Evolutionary conservation across 31 red algal species (phyloP).

Genomic region (Bonnemaisonia californica): DNA sequence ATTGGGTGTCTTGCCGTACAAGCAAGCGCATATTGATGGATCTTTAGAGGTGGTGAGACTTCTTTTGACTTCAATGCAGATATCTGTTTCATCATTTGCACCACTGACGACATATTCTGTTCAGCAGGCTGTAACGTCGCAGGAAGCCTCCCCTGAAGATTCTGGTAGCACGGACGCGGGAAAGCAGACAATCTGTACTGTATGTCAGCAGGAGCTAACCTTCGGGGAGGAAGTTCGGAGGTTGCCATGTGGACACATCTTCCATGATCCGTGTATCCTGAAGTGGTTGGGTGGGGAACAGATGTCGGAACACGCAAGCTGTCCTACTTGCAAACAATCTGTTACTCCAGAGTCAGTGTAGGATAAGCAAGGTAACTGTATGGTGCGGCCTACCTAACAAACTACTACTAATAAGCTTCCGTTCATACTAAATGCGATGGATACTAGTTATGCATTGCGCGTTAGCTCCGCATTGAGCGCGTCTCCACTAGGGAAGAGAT

Average conservation of each 20-base stretch:
- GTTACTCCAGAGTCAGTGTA: constrained; percentile 39
- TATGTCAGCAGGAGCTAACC: constrained; percentile 35
- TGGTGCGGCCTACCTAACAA: too few relatives aligned
- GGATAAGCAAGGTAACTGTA: too few relatives aligned
- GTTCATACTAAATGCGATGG: too few relatives aligned
- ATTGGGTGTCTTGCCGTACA: constrained; percentile 22
- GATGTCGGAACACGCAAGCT: constrained; percentile 23
- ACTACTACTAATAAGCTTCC: too few relatives aligned
- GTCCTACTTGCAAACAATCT: constrained; percentile 43
- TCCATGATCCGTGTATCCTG: constrained; percentile 30
- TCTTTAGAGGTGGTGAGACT: constrained; percentile 24
- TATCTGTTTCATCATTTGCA: constrained; percentile 34
- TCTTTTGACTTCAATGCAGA: constrained; percentile 35
- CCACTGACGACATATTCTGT: constrained; percentile 9
- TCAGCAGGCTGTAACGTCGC: not conserved
- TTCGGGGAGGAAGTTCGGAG: constrained; percentile 25
- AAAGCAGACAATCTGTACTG: constrained; percentile 21
- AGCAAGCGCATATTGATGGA: constrained; percentile 3
- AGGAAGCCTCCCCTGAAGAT: not conserved
- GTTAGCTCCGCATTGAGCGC: too few relatives aligned
- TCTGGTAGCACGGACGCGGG: not conserved
- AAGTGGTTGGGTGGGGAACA: constrained; percentile 41
- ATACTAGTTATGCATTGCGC: too few relatives aligned
- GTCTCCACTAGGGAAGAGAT: too few relatives aligned
- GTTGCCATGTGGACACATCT: constrained; percentile 36